Evolutionary conservation across 1,284 basidiomycete genomes (phyloP).

Genomic region (Jaminaea rosea): DNA sequence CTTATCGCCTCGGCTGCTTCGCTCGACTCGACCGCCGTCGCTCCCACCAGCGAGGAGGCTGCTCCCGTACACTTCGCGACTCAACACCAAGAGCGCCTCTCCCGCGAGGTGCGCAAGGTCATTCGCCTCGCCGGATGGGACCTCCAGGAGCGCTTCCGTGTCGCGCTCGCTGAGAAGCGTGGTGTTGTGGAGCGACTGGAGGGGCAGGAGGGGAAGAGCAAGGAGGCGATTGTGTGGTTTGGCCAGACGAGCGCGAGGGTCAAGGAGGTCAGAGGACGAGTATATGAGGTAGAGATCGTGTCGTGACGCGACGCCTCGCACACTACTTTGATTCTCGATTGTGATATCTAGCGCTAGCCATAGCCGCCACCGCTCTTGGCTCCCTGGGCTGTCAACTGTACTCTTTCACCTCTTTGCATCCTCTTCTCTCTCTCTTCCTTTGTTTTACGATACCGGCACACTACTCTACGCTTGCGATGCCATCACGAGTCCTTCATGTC

Average conservation of each 20-base stretch:
- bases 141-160: conserved; percentile 70
- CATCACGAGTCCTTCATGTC: too few relatives aligned
- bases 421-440: too few relatives aligned
- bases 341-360: too few relatives aligned
- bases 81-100: conserved; percentile 63
- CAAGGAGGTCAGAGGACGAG: not conserved
- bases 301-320: too few relatives aligned
- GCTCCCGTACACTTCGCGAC: conserved; percentile 55
- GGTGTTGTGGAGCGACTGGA: conserved; percentile 47
- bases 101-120: conserved; percentile 86
- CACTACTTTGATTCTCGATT: too few relatives aligned
- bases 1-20: not conserved
- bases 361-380: too few relatives aligned
- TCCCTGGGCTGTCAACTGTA: too few relatives aligned
- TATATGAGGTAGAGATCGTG: not conserved
- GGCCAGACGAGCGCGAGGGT: conserved; percentile 14
- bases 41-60: not conserved
- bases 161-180: conserved; percentile 66
- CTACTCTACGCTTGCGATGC: too few relatives aligned
- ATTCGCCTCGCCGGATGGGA: conserved; percentile 87
- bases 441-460: too few relatives aligned
- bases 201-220: conserved; percentile 31
- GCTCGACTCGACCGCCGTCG: not conserved
- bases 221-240: conserved; percentile 31
- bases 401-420: too few relatives aligned